Evolutionary conservation across 2,329 filamentous ascomycete genomes (phyloP), one percentile per base, ranked within the genome.

Genomic region (Madurella mycetomatis): DNA sequence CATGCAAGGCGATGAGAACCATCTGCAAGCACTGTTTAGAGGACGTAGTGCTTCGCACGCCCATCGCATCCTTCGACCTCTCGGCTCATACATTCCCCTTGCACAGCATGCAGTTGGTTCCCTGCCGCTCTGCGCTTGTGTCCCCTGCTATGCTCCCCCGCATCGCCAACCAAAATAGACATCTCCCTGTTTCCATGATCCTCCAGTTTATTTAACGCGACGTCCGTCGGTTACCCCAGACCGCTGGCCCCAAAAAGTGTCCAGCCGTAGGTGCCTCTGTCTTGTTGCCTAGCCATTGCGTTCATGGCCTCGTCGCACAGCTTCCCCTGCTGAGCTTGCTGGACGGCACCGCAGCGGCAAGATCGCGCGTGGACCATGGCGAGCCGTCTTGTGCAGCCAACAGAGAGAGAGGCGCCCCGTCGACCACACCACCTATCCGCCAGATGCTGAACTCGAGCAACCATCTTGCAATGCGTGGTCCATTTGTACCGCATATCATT

Each of bases 11-110:
- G 41, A 25, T 25, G 25, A 25, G 25, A 7, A 25, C 25, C 40
- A 44, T 50, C 53, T 56, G 50, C 43, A 42, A 51, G 43, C 44
- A 48, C 11, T 41, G 47, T 45, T 25, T n/a, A n/a, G n/a, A 40
- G 17, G 32, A 31, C 43, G 31, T 37, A 53, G 43, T 44, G 41
- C 37, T 19, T 30, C 47, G 46, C 37, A 47, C 44, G 47, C 34
- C 44, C 45, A 47, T 47, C 41, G 45, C 54, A 39, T 48, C 34
- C 49, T 56, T 25, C 47, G 45, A 45, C 54, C 57, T 53, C 41
- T 59, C 49, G 57, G 49, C 54, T 57, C 45, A 30, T 42, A 16
- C 39, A 17, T 47, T 51, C 51, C 53, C 53, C 55, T 57, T 51
- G 19, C 48, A 52, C 53, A 31, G 44, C 51, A 43, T 53, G 44